Base-by-base conservation (phyloP, 495 filamentous ascomycete species). In the Peziza echinospora region DNA sequence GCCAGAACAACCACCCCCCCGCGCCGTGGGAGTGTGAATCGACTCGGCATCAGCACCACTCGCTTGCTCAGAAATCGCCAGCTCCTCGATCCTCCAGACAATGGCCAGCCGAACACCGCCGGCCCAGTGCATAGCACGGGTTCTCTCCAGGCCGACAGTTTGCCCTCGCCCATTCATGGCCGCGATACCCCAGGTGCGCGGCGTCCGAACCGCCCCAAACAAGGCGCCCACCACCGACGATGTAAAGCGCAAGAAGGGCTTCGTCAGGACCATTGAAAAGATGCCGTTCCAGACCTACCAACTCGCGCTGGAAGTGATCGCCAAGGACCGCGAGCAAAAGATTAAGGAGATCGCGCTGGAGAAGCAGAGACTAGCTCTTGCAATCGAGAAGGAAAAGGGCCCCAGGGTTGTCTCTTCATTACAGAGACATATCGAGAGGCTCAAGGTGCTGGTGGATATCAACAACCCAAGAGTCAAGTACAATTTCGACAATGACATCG, bases 231-330 rank as follows among this genome's bases (percentile, higher is more conserved):
- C 30, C 6, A 11, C 30, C 30, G 19, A 13, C 30, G 13, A 13
- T 17, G 30, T 13, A 11, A 37, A 37, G 19, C 2, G 13, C 3
- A 17, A 17, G 2, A 37, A 37, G 30, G 13, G 0, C 13, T 11
- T 37, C 6, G 30, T 37, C 30, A 75, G 75, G 49, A 67, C 68
- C 17, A 73, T 77, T 8, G 64, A 69, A 49, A 73, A 77, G 50
- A 67, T 93, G 47, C 89, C 87, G 42, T 96, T 99, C 63, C 85
- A 96, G 68, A 87, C 81, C 60, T 99, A 93, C 71, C 89, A 99
- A 63, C 82, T 93, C 63, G 89, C 89, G 34, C 77, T 85, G 46
- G 80, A 82, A 56, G 61, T 96, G 26, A 68, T 99, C 39, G 69
- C 70, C 44, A 71, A 70, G 50, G 89, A 99, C 63, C 75, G 89